Percentiles rank a stretch among this genome's conserved stretches.
phyloP scores from a whole-genome alignment of 176 grass and related monocot genomes.

The Zoysia pacifica region DNA sequence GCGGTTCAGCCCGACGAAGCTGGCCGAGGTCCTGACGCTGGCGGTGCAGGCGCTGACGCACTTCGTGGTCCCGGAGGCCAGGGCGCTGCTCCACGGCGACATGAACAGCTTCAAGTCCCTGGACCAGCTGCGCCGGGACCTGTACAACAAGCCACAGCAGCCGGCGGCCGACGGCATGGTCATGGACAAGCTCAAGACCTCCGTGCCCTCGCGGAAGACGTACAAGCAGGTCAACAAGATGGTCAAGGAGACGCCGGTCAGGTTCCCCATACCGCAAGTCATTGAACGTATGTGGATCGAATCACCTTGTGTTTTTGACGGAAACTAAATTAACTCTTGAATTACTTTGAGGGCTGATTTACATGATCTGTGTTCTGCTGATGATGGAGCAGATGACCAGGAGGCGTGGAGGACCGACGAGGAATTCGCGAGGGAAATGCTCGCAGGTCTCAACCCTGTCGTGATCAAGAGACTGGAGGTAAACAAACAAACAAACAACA shows the following conservation, averaged over 20 bases:
- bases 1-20: constrained; percentile 78
- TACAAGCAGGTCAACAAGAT: constrained; percentile 58
- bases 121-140: constrained; percentile 59
- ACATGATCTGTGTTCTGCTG: not conserved
- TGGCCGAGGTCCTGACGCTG: constrained; percentile 64
- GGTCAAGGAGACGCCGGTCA: constrained; percentile 62
- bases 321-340: too few species aligned
- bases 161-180: constrained; percentile 36
- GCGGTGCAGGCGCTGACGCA: constrained; percentile 74
- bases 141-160: constrained; percentile 47
- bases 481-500: not conserved
- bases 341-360: too few species aligned
- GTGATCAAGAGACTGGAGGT: constrained; percentile 70
- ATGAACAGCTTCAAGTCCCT: constrained; percentile 65
- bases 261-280: constrained; percentile 81
- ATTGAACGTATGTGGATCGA: constrained; percentile 48
- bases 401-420: constrained; percentile 86
- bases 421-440: constrained; percentile 90
- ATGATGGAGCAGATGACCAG: constrained; percentile 48
- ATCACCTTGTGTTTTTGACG: too few species aligned
- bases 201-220: constrained; percentile 60
- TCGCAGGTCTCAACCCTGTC: constrained; percentile 81
- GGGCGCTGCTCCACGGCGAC: constrained; percentile 52
- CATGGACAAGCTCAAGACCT: constrained; percentile 64
- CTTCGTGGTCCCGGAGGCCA: constrained; percentile 72